Evolutionary conservation across 2,329 filamentous ascomycete genomes (phyloP).

Genomic region (Colletotrichum falcatum): DNA sequence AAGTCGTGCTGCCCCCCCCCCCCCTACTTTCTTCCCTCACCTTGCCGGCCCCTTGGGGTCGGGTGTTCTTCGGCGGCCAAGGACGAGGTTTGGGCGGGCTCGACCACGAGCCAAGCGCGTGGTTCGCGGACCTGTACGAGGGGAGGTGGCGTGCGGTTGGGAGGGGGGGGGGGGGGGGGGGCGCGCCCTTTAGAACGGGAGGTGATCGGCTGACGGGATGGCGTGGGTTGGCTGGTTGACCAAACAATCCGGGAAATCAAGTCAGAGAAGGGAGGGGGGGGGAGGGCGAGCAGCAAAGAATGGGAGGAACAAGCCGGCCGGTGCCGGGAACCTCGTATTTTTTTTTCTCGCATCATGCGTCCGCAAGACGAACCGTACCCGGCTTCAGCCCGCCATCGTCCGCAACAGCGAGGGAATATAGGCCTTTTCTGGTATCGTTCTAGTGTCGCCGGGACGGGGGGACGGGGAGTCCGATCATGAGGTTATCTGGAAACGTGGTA

Average conservation of each 20-base stretch:
- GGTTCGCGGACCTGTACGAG: not conserved
- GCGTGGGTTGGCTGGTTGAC: no score
- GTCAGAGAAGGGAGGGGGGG: no score
- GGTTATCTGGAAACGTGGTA: not conserved
- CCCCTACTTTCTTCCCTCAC: not conserved
- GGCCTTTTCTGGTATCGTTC: not conserved
- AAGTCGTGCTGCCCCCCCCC: not conserved
- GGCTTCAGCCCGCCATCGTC: not conserved
- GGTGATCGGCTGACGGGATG: not conserved
- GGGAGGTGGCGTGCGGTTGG: not conserved
- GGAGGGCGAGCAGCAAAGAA: not conserved
- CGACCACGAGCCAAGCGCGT: constrained; percentile 4
- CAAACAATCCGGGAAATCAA: no score
- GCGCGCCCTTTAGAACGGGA: not conserved
- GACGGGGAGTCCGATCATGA: not conserved
- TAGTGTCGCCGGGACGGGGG: no score
- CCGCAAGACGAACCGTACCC: no score
- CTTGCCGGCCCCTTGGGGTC: not conserved
- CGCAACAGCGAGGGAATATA: not conserved
- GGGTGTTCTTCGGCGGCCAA: not conserved
- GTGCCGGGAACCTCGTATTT: not conserved
- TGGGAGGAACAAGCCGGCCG: not conserved
- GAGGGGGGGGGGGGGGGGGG: not conserved
- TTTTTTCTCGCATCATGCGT: not conserved
- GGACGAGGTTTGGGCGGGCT: not conserved